phyloP scores from a whole-genome alignment of 2,329 filamentous ascomycete species.

The Elsinoe ampelina region DNA sequence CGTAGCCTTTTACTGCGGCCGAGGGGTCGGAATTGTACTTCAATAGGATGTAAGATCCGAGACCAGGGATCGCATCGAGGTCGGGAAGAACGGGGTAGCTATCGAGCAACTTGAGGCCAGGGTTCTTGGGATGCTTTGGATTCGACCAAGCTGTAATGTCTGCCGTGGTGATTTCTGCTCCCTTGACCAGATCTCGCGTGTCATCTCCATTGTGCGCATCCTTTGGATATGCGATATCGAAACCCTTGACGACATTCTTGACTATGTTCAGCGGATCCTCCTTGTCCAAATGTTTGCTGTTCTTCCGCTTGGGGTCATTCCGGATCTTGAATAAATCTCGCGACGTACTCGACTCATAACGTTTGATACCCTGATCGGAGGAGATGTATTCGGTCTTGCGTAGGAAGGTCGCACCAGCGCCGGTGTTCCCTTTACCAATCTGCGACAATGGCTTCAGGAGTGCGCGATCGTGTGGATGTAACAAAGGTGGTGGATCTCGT shows the following conservation, averaged over 20 bases:
- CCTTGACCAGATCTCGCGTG: conserved; percentile 44
- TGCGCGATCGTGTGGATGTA: conserved; percentile 75
- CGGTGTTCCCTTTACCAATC: conserved; percentile 73
- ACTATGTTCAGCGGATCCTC: conserved; percentile 54
- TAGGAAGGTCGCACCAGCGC: conserved; percentile 80
- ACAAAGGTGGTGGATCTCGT: conserved; percentile 56
- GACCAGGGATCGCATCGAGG: conserved; percentile 49
- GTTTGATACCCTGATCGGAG: conserved; percentile 33
- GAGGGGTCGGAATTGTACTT: conserved; percentile 55
- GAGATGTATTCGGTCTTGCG: conserved; percentile 94
- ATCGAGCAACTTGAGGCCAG: conserved; percentile 48
- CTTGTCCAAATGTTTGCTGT: conserved; percentile 31
- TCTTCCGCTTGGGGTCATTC: conserved; percentile 33
- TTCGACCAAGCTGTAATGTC: conserved; percentile 51
- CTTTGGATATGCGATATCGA: conserved; percentile 55
- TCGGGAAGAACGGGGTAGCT: conserved; percentile 54
- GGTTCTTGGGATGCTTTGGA: conserved; percentile 51
- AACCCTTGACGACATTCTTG: conserved; percentile 53
- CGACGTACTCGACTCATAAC: conserved; percentile 45
- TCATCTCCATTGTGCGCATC: conserved; percentile 59
- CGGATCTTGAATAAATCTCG: conserved; percentile 39
- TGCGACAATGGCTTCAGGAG: conserved; percentile 76
- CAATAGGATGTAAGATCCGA: conserved; percentile 49
- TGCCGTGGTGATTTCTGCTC: conserved; percentile 43
- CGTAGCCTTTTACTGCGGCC: conserved; percentile 40